Conservation (phyloP, 2,329 filamentous ascomycete species). For the Cordyceps farinosa region DNA sequence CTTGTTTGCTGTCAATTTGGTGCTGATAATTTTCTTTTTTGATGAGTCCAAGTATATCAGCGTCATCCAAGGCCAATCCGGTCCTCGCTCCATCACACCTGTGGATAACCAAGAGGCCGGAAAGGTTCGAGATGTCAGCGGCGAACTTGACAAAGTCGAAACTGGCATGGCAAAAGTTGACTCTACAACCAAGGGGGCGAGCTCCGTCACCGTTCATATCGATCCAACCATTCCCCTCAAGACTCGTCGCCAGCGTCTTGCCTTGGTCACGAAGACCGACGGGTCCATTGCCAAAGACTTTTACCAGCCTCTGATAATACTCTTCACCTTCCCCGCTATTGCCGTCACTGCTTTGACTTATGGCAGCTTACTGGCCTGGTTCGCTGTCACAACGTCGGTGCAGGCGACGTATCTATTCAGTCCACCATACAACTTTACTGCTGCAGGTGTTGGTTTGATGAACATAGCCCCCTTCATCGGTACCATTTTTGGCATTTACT, state of each 20-base stretch:
- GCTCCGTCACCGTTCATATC: not conserved
- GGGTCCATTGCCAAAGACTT: slow-evolving; percentile 18
- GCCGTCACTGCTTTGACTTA: slow-evolving; percentile 39
- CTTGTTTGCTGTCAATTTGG: slow-evolving; percentile 20
- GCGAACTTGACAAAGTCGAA: slow-evolving; percentile 15
- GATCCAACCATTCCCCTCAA: slow-evolving; percentile 21
- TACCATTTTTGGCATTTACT: slow-evolving; percentile 33
- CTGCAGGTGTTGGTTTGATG: slow-evolving; percentile 26
- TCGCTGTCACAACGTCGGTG: slow-evolving; percentile 26
- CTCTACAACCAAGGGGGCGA: not conserved
- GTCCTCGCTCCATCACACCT: not conserved
- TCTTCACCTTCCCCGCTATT: slow-evolving; percentile 30
- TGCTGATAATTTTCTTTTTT: slow-evolving; percentile 36
- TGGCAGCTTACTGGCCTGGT: slow-evolving; percentile 35
- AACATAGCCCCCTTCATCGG: slow-evolving; percentile 33
- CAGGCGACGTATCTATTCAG: slow-evolving; percentile 26
- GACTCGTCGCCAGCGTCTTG: slow-evolving; percentile 23
- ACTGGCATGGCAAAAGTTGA: not conserved
- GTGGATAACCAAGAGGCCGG: not conserved
- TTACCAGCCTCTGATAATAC: slow-evolving; percentile 18
- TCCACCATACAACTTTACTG: slow-evolving; percentile 30
- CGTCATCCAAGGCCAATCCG: slow-evolving; percentile 3
- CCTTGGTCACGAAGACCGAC: slow-evolving; percentile 22
- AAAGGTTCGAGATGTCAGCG: not conserved
- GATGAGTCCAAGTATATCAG: slow-evolving; percentile 25